Base-by-base conservation (phyloP, 140 eudicot genomes). In the Ambrosia hybrid region DNA sequence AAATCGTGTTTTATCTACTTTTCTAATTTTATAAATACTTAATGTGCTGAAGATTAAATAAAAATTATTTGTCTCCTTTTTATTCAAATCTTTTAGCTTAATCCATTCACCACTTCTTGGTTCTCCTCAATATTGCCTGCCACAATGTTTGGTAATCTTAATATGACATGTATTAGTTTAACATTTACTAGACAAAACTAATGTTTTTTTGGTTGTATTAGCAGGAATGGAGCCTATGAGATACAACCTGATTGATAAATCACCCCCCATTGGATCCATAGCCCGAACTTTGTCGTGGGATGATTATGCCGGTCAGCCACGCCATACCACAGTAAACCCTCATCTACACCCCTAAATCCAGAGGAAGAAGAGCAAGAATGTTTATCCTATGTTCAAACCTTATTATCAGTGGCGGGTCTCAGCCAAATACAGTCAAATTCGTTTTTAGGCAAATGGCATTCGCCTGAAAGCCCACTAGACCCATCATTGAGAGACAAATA, bases 261-360 rank as follows among this genome's bases (percentile, higher is more conserved):
- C 96, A 4, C 97, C 99, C 1, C 97, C 89, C 5, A 94, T 94
- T 39, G 99, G 97, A 73, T 94, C 99, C 60, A 85, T 94, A 74
- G 89, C 99, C 71, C 94, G 99, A 33, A 94, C 99, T 51, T 81
- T 94, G 43, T 79, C 97, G 46, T 86, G 97, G 97, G 91, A 90
- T 15, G 96, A 90, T 77, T 71, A 84, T 16, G 71, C 71, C 41
- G 85, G 12, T 73, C 86, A 53, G 82, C 91, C 66, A 80, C 85
- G 51, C 82, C 85, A 15, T 84, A 75, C 59, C 61, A 82, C 1
- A 34, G 51, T 17, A 81, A 74, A 69, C 80, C 86, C 73, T 78
- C 96, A 30, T 73, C 75, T n/a, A n/a, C 80, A 30, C 82, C 88
- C 57, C 66, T 81, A 57, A 68, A 79, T 69, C 79, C 81, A 15